Percentiles rank a stretch among this genome's conserved stretches.
Conservation (phyloP, 2,329 filamentous ascomycete genomes). For the Pestalotiopsis fici region DNA sequence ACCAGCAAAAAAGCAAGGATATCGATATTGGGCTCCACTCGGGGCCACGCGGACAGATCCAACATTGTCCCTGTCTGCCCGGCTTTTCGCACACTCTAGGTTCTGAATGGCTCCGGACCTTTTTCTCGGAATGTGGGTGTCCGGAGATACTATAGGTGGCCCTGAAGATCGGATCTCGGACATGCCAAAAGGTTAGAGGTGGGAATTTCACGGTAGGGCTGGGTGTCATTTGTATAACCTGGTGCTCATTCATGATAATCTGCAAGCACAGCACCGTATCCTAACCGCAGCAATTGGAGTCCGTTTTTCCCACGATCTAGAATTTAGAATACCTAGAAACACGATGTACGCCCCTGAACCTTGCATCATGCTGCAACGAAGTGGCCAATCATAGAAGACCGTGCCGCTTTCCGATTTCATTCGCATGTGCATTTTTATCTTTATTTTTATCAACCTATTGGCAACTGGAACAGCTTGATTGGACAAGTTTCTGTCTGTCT, state of each 20-base stretch:
- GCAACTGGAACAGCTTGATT: not conserved
- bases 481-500: not conserved
- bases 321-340: not conserved
- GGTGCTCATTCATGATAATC: not conserved
- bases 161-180: not conserved
- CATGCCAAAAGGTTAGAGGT: not conserved
- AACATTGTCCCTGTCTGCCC: not conserved
- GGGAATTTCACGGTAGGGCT: not conserved
- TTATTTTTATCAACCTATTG: not conserved
- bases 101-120: not conserved
- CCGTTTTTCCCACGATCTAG: not conserved
- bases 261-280: not conserved
- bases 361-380: not conserved
- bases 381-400: no score
- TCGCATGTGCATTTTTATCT: no score
- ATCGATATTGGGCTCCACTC: not conserved
- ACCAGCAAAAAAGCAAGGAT: not conserved
- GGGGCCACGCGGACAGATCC: not conserved
- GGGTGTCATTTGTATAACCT: not conserved
- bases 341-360: not conserved
- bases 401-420: no score
- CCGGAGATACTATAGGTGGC: not conserved
- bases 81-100: not conserved
- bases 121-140: not conserved
- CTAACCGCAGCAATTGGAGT: not conserved